Base-by-base conservation (phyloP, 1,284 basidiomycete species). In the Ustilago shanxiensis region DNA sequence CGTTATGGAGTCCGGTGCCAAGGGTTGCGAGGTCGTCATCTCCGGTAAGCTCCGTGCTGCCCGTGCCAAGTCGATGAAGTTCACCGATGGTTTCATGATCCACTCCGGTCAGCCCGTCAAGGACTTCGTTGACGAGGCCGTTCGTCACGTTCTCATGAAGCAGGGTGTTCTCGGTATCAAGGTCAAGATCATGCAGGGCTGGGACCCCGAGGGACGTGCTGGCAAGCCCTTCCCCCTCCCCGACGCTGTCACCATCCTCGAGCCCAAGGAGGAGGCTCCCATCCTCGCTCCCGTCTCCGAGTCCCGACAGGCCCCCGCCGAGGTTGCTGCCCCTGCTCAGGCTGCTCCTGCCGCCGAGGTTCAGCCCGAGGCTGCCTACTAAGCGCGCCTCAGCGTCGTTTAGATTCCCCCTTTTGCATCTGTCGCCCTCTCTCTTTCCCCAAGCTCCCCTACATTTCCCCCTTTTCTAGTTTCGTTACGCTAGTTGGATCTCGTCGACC, bases 151-250 rank as follows among this genome's bases (percentile, higher is more conserved):
- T 83, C 91, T 99, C 85, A 92, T 99, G 85, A 93, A 95, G 87
- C 97, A 99, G 88, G 97, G 97, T 92, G 97, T 99, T 71, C 91
- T 99, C 80, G 97, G 97, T 87, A 98, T 99, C 90, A 99, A 99
- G 89, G 97, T 99, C 87, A 99, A 99, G 90, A 99, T 99, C 88
- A 98, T 99, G 96, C 95, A 96, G 89, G 94, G 93, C 77, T 92
- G 90, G 88, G 97, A 99, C 88, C 94, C 95, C 70, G 79, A 81
- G 63, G 90, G 91, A 82, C 88, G 90, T 67, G 95, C 95, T 67
- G 85, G 85, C 71, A 96, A 95, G 86, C 90, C 90, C 88, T 95
- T 95, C 88, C 95, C 95, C 79, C 92, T 99, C 63, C 97, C 97
- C 78, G 97, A 99, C 88, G 92, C 92, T 79, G 95, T 99, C 86